These are phyloP conservation scores for Dimocarpus longan DNA, from an alignment of 345 rosid genomes.

Conservation along the genomic window DNA sequence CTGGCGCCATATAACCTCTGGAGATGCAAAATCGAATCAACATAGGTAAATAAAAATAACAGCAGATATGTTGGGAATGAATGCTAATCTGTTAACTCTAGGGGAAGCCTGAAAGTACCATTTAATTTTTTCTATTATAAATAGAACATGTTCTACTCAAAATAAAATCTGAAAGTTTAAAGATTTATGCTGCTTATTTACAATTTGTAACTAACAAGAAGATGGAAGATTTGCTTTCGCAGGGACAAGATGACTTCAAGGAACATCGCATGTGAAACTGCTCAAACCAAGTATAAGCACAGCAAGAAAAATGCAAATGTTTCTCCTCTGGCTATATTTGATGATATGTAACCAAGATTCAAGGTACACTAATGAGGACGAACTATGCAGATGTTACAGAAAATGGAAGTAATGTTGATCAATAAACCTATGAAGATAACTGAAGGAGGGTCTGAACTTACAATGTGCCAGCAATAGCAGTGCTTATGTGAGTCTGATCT, in stretches of 20 bases:
- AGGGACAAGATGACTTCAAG: neutral
- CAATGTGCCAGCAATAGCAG: conserved; percentile 88
- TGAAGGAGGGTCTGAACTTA: conserved; percentile 34
- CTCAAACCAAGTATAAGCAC: neutral
- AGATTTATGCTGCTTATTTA: no score
- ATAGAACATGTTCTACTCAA: no score
- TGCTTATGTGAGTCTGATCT: conserved; percentile 69
- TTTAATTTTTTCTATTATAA: no score
- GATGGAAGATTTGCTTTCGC: neutral
- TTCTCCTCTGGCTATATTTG: neutral
- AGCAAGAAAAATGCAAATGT: neutral
- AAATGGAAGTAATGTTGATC: neutral
- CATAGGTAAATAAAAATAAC: neutral
- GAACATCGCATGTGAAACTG: neutral
- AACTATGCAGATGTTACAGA: no score
- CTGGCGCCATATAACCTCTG: conserved; percentile 98
- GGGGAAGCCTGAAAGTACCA: no score
- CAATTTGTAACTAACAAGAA: neutral
- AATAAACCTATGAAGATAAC: neutral
- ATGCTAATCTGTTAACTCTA: no score
- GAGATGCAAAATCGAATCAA: neutral
- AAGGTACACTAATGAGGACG: no score
- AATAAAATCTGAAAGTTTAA: no score
- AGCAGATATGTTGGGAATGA: no score
- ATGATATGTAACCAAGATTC: neutral